Conservation (phyloP, 2,329 filamentous ascomycete species). For the Aspergillus bombycis region DNA sequence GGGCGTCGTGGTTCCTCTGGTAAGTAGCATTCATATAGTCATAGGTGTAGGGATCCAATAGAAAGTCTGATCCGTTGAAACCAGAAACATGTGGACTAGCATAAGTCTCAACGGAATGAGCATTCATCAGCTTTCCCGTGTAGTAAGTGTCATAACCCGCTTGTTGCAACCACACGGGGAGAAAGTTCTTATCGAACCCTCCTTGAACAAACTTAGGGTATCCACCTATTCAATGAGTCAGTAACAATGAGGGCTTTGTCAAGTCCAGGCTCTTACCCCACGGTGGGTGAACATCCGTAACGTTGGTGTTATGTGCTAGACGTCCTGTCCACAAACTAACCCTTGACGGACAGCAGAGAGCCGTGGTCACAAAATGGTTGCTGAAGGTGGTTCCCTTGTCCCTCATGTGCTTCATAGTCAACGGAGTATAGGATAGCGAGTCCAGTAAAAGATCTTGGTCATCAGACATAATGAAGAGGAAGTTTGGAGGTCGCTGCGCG, state of each 20-base stretch:
- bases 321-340: conserved; percentile 68
- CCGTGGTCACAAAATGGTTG: conserved; percentile 68
- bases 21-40: conserved; percentile 68
- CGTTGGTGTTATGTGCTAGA: conserved; percentile 71
- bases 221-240: conserved; percentile 26
- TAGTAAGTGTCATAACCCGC: conserved; percentile 59
- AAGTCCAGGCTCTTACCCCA: conserved; percentile 45
- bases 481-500: conserved; percentile 49
- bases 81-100: conserved; percentile 41
- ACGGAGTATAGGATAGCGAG: conserved; percentile 64
- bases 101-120: conserved; percentile 54
- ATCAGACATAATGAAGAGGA: conserved; percentile 69
- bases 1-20: conserved; percentile 61
- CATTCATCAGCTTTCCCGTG: conserved; percentile 59
- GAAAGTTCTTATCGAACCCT: conserved; percentile 54
- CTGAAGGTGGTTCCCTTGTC: conserved; percentile 62
- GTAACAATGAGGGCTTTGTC: neutral
- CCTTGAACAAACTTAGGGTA: conserved; percentile 57
- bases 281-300: conserved; percentile 61
- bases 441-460: conserved; percentile 67
- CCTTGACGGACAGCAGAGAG: conserved; percentile 69
- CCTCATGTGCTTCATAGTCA: conserved; percentile 58
- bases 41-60: conserved; percentile 60
- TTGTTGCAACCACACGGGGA: conserved; percentile 56
- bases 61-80: conserved; percentile 48